Evolutionary conservation across 2,329 filamentous ascomycete genomes (phyloP).

Genomic region (Aspergillus oerlinghausenensis): DNA sequence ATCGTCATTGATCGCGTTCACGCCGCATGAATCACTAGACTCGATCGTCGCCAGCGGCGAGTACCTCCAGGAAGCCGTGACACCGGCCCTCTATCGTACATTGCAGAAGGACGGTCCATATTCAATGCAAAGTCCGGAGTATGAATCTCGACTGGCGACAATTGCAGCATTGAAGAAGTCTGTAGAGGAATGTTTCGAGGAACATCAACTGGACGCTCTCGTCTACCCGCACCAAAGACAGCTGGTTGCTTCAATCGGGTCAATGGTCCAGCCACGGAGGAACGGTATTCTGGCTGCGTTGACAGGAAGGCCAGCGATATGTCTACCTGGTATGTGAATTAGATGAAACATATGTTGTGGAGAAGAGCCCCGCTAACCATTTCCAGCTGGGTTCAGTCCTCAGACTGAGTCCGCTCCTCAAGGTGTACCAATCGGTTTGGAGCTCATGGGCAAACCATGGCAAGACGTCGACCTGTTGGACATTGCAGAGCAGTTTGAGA

Average conservation of each 20-base stretch:
- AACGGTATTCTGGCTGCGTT: slow-evolving; percentile 55
- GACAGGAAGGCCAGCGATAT: slow-evolving; percentile 50
- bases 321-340: slow-evolving; percentile 29
- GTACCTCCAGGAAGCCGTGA: slow-evolving; percentile 49
- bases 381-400: slow-evolving; percentile 45
- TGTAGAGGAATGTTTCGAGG: slow-evolving; percentile 48
- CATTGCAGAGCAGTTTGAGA: slow-evolving; percentile 51
- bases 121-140: slow-evolving; percentile 50
- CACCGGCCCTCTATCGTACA: slow-evolving; percentile 55
- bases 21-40: slow-evolving; percentile 36
- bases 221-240: slow-evolving; percentile 64
- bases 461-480: slow-evolving; percentile 51
- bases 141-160: slow-evolving; percentile 42
- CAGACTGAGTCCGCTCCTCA: slow-evolving; percentile 46
- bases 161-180: slow-evolving; percentile 52
- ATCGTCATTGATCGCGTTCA: slow-evolving; percentile 20
- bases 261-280: slow-evolving; percentile 54
- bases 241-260: slow-evolving; percentile 56
- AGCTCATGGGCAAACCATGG: slow-evolving; percentile 57
- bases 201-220: slow-evolving; percentile 51
- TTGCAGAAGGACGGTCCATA: slow-evolving; percentile 49
- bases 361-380: slow-evolving; percentile 14
- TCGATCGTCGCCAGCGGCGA: slow-evolving; percentile 49
- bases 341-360: not conserved
- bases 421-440: slow-evolving; percentile 61